These are phyloP conservation scores for Fraxinus pennsylvanica DNA, from an alignment of 257 asterid genomes.

Conservation along the genomic window DNA sequence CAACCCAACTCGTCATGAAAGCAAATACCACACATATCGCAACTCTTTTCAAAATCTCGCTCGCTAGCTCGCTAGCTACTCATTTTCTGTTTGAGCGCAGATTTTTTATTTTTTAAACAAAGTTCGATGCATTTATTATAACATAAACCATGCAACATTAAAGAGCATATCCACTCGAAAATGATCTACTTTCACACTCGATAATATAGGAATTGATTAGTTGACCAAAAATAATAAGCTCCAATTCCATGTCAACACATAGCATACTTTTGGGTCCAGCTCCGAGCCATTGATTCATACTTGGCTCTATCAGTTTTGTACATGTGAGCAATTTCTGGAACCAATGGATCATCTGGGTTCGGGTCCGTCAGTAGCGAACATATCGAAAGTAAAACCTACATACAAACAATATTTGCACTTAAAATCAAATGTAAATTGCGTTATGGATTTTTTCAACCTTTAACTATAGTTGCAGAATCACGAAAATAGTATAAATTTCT, in stretches of 20 bases:
- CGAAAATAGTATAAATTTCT: background rate
- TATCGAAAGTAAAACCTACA: constrained; percentile 80
- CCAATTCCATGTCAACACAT: constrained; percentile 43
- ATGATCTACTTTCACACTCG: background rate
- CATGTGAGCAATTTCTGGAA: constrained; percentile 86
- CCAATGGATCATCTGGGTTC: constrained; percentile 86
- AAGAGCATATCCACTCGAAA: background rate
- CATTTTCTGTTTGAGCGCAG: background rate
- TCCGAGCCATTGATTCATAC: constrained; percentile 78
- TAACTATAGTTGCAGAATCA: background rate
- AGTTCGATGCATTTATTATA: background rate
- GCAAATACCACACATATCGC: background rate
- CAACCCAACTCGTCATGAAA: background rate
- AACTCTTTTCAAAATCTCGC: background rate
- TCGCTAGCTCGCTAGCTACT: background rate
- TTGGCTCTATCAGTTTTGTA: constrained; percentile 64
- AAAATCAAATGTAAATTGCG: too few relatives aligned
- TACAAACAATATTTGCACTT: background rate
- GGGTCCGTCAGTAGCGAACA: constrained; percentile 86
- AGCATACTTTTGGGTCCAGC: constrained; percentile 88
- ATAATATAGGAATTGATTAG: background rate
- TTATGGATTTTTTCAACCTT: too few relatives aligned
- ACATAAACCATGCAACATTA: background rate
- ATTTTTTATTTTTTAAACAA: too few relatives aligned
- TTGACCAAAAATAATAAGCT: background rate